These are phyloP conservation scores for Suhomyces faveliae DNA, from an alignment of 805 yeast species.

Conservation along the genomic window DNA sequence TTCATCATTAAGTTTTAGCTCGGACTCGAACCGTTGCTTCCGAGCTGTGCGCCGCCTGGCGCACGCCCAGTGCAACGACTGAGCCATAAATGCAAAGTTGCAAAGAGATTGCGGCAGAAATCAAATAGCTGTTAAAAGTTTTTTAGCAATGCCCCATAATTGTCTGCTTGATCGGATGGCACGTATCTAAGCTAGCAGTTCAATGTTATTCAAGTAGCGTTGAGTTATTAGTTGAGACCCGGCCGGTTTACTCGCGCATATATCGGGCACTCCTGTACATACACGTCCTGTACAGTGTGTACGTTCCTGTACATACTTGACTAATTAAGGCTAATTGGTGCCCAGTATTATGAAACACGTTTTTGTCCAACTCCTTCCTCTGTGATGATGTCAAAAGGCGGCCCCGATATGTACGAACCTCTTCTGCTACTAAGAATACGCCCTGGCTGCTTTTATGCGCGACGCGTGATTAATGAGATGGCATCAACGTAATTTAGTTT, in stretches of 20 bases:
- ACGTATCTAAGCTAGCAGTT: no score
- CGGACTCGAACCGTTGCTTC: conserved; percentile 22
- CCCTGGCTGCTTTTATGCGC: neutral
- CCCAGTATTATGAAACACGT: neutral
- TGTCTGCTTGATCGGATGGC: no score
- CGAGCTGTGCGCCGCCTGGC: conserved; percentile 1
- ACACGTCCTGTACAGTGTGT: no score
- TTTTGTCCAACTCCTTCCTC: neutral
- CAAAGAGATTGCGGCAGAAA: neutral
- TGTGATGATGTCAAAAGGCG: no score
- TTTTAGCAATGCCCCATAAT: no score
- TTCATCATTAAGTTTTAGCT: conserved; percentile 34
- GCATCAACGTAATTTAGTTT: neutral
- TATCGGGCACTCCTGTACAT: neutral
- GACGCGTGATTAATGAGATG: neutral
- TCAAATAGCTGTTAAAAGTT: no score
- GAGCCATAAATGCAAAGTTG: neutral
- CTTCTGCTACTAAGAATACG: neutral
- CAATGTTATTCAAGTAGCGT: no score
- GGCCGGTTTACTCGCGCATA: neutral
- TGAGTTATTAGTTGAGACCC: no score
- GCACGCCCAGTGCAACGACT: neutral
- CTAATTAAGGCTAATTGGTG: neutral
- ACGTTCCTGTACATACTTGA: neutral
- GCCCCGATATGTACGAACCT: neutral